phyloP scores from a whole-genome alignment of 345 rosid species.

The Stellera chamaejasme region DNA sequence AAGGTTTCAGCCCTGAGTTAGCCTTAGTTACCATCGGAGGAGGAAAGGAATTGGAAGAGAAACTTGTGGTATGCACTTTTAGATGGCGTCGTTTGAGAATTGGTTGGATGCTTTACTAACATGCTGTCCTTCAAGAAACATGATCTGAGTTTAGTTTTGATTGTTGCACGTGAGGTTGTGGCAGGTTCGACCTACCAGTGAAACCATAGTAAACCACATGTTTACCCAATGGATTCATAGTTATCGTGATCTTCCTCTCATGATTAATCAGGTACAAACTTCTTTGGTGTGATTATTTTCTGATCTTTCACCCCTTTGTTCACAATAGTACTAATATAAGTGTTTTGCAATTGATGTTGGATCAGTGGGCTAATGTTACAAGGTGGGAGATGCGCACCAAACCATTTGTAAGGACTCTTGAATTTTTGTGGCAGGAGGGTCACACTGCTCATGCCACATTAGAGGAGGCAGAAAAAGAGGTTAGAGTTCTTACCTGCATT shows the following conservation, averaged over 20 bases:
- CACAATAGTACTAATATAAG: not conserved
- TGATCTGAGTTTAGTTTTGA: constrained; percentile 65
- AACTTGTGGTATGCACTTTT: constrained; percentile 70
- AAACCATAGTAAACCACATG: constrained; percentile 94
- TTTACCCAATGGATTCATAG: constrained; percentile 98
- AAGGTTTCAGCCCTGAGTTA: constrained; percentile 90
- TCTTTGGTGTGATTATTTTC: not conserved
- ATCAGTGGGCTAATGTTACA: constrained; percentile 93
- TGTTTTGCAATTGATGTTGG: not conserved
- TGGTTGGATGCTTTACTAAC: constrained; percentile 2
- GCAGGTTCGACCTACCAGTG: constrained; percentile 98
- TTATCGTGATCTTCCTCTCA: constrained; percentile 88
- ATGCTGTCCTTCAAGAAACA: constrained; percentile 16
- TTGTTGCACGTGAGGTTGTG: constrained; percentile 76
- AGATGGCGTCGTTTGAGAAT: not conserved
- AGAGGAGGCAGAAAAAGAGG: constrained; percentile 95
- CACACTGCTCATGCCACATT: constrained; percentile 89
- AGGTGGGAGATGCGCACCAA: constrained; percentile 97
- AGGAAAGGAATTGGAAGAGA: constrained; percentile 92
- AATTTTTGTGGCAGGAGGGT: constrained; percentile 97
- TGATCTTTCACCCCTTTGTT: not conserved
- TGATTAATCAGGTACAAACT: constrained; percentile 73
- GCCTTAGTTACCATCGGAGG: constrained; percentile 90
- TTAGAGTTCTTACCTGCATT: constrained; percentile 20
- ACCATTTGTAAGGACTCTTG: constrained; percentile 92